Conservation (phyloP, 163 green algal species). For the Scenedesmus sp. region DNA sequence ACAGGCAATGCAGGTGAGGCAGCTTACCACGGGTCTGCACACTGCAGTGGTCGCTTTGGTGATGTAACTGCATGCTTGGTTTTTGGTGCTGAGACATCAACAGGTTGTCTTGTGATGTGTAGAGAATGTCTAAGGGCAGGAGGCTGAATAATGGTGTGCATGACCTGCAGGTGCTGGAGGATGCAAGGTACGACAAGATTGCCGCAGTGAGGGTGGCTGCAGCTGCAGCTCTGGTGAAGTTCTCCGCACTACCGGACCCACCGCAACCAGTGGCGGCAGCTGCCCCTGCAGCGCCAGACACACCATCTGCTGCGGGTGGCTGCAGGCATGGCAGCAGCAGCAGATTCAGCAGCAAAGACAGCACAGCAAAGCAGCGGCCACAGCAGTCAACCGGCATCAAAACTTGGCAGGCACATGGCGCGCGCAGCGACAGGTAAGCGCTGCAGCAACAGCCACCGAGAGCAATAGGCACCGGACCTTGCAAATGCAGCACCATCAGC, state of each 20-base stretch:
- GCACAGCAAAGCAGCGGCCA: neutral
- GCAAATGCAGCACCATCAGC: neutral
- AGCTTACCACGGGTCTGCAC: neutral
- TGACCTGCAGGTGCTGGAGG: conserved; percentile 53
- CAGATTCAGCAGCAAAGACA: neutral
- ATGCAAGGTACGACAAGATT: conserved; percentile 57
- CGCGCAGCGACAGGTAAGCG: neutral
- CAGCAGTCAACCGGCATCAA: neutral
- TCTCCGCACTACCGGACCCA: conserved; percentile 35
- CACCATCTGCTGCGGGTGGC: neutral
- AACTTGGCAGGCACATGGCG: neutral
- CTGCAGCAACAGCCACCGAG: neutral
- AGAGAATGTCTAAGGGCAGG: neutral
- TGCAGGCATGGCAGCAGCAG: neutral
- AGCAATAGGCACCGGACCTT: too few species aligned
- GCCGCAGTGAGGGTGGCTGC: conserved; percentile 49
- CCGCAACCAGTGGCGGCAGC: neutral
- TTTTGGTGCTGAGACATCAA: too few species aligned
- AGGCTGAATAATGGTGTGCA: neutral
- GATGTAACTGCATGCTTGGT: neutral
- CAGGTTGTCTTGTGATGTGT: neutral
- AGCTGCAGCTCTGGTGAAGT: conserved; percentile 19
- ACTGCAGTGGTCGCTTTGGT: neutral
- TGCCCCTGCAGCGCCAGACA: neutral
- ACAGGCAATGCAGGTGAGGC: conserved; percentile 40